Conservation (phyloP, 495 filamentous ascomycete species). For the Penicillium desertorum region DNA sequence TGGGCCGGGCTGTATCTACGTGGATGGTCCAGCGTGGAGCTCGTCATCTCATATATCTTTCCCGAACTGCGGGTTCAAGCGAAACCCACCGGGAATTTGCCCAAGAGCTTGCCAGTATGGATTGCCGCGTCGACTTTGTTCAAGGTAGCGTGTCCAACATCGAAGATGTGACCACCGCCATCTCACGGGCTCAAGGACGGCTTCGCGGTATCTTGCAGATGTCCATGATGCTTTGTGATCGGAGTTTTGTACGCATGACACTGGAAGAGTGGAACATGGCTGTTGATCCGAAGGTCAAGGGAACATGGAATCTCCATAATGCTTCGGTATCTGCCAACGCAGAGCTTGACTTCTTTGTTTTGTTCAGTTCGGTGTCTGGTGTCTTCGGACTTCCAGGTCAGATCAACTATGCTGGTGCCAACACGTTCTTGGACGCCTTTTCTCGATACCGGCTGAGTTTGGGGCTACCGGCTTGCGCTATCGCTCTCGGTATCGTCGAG, state of each 20-base stretch:
- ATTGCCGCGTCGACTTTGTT: constrained; percentile 25
- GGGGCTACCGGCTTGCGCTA: constrained; percentile 28
- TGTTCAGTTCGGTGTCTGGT: constrained; percentile 41
- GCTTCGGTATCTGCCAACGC: constrained; percentile 25
- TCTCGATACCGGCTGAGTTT: constrained; percentile 25
- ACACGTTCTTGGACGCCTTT: constrained; percentile 40
- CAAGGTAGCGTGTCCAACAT: constrained; percentile 19
- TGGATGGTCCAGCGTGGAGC: constrained; percentile 5
- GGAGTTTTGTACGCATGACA: constrained; percentile 40
- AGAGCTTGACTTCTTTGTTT: constrained; percentile 51
- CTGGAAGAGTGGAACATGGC: constrained; percentile 37
- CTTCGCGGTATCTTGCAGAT: constrained; percentile 38
- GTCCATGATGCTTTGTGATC: constrained; percentile 39
- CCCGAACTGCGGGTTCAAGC: constrained; percentile 23
- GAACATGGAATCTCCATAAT: constrained; percentile 58
- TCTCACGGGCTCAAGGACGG: constrained; percentile 11
- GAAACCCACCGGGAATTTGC: constrained; percentile 24
- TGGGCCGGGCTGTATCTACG: neutral
- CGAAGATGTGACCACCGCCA: constrained; percentile 20
- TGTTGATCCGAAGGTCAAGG: constrained; percentile 44
- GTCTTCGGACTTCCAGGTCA: constrained; percentile 28
- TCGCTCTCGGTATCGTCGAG: constrained; percentile 36
- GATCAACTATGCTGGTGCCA: constrained; percentile 41
- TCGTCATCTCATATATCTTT: constrained; percentile 50
- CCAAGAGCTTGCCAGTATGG: constrained; percentile 37